These are phyloP conservation scores for Quercus parvula DNA, from an alignment of 306 rosid genomes.

Conservation along the genomic window DNA sequence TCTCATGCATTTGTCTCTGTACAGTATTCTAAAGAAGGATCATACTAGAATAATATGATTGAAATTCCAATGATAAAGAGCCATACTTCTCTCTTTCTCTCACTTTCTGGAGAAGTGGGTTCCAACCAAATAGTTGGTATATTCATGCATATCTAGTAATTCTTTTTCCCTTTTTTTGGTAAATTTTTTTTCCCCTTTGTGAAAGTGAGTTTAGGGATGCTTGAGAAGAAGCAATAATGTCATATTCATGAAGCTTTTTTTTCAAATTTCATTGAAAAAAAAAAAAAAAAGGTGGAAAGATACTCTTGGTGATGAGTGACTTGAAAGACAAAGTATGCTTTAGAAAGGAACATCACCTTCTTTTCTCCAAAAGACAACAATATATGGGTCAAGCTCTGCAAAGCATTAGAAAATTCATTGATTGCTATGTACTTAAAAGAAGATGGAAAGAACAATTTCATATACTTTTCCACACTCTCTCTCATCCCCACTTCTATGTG, in stretches of 20 bases:
- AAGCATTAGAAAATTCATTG: constrained; percentile 20
- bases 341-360: constrained; percentile 16
- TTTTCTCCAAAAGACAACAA: constrained; percentile 40
- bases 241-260: constrained; percentile 5
- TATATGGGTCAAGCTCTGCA: constrained; percentile 34
- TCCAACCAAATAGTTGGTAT: neutral
- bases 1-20: constrained; percentile 48
- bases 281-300: constrained; percentile 25
- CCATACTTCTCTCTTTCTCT: neutral
- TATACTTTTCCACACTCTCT: neutral
- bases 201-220: constrained; percentile 11
- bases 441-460: constrained; percentile 1
- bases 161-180: no score
- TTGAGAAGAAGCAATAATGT: constrained; percentile 18
- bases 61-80: constrained; percentile 8
- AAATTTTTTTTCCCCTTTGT: neutral
- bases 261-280: neutral
- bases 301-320: constrained; percentile 29
- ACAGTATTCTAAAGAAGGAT: constrained; percentile 4
- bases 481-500: neutral
- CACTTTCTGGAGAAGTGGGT: neutral
- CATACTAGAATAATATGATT: constrained; percentile 1
- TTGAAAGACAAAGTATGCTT: constrained; percentile 29
- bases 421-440: constrained; percentile 18
- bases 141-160: neutral